A percentile compares a stretch with the other conserved stretches of the same genome.
Evolutionary conservation across 1,139 yeast species (phyloP).

Genomic region (Komagataea norvegica): DNA sequence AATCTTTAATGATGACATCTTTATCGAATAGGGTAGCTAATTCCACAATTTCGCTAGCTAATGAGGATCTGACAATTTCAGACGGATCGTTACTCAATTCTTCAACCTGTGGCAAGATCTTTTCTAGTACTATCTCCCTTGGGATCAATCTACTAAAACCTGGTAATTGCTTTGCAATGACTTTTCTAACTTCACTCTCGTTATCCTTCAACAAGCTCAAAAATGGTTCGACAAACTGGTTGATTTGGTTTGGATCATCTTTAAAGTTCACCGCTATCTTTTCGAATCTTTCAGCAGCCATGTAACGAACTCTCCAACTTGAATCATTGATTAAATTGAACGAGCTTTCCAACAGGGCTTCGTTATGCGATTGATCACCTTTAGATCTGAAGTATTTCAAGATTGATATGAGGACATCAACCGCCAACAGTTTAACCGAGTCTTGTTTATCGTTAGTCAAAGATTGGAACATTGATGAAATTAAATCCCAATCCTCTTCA

Average conservation of each 20-base stretch:
- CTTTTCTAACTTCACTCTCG: conserved; percentile 96
- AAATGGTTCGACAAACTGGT: conserved; percentile 54
- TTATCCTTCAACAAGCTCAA: conserved; percentile 79
- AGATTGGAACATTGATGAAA: conserved; percentile 76
- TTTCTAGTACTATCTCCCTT: conserved; percentile 53
- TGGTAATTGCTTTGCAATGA: conserved; percentile 88
- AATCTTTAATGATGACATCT: conserved; percentile 74
- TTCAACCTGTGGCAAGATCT: conserved; percentile 79
- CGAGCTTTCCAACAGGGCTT: conserved; percentile 56
- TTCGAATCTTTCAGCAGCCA: conserved; percentile 91
- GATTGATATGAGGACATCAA: conserved; percentile 78
- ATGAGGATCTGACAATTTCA: conserved; percentile 88
- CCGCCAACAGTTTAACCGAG: conserved; percentile 85
- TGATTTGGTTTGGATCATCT: conserved; percentile 41
- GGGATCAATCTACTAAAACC: conserved; percentile 58
- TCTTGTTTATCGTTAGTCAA: conserved; percentile 88
- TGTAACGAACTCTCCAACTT: conserved; percentile 97
- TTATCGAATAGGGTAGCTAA: conserved; percentile 84
- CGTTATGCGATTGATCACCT: conserved; percentile 53
- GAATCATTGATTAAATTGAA: conserved; percentile 77
- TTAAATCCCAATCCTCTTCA: conserved; percentile 62
- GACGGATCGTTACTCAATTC: conserved; percentile 86
- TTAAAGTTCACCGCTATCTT: conserved; percentile 65
- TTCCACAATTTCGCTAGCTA: conserved; percentile 84
- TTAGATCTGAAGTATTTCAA: conserved; percentile 57